Evolutionary conservation across 2,329 filamentous ascomycete genomes (phyloP).

Genomic region (Epichloe bromicola): DNA sequence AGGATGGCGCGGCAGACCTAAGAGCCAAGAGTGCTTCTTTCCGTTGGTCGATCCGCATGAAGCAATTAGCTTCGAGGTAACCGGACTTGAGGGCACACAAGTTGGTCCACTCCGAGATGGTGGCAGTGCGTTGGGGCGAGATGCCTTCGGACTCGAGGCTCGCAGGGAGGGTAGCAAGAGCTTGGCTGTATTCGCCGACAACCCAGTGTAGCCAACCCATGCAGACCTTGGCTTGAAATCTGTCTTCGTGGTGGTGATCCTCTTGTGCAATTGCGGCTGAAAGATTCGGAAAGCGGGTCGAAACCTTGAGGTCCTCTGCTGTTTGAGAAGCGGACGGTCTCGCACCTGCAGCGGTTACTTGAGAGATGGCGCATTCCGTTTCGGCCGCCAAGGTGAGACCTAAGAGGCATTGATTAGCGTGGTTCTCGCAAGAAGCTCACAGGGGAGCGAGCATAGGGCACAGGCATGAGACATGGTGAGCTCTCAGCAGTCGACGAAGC

Average conservation of each 20-base stretch:
- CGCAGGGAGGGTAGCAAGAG: constrained; percentile 48
- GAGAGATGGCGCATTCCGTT: constrained; percentile 52
- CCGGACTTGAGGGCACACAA: constrained; percentile 69
- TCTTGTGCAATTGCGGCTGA: constrained; percentile 46
- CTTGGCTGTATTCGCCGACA: constrained; percentile 52
- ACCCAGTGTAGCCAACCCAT: constrained; percentile 78
- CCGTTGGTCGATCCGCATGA: constrained; percentile 34
- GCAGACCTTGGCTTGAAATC: constrained; percentile 70
- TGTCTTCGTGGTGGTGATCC: constrained; percentile 38
- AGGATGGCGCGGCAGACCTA: constrained; percentile 49
- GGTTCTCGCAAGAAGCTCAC: not conserved
- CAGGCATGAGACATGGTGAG: not conserved
- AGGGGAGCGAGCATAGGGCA: not conserved
- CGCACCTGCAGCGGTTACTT: constrained; percentile 28
- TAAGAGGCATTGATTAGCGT: constrained; percentile 17
- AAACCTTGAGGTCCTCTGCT: constrained; percentile 31
- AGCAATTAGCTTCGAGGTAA: constrained; percentile 60
- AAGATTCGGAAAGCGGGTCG: constrained; percentile 35
- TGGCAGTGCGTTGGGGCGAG: constrained; percentile 37
- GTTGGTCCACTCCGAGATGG: constrained; percentile 61
- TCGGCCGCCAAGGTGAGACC: constrained; percentile 59
- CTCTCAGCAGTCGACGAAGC: not conserved
- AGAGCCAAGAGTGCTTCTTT: constrained; percentile 54
- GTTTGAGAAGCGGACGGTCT: constrained; percentile 30
- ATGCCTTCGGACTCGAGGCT: constrained; percentile 44